Evolutionary conservation across 2,329 filamentous ascomycete species (phyloP), one percentile per base, ranked within the genome.

Genomic region (Pezicula neosporulosa): DNA sequence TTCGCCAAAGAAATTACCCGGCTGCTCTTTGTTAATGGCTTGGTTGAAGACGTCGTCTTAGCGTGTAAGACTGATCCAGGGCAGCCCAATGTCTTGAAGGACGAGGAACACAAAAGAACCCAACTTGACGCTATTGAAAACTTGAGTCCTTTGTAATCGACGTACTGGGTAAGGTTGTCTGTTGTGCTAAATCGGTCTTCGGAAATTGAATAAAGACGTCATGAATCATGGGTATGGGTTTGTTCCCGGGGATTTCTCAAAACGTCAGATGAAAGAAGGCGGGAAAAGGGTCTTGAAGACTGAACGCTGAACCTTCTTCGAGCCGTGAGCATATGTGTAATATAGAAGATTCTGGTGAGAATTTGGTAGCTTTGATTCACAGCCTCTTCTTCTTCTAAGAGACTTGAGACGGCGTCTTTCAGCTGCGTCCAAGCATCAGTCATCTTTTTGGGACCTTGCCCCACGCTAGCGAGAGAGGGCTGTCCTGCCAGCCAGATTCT

Each of bases 161-260:
- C 30, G 30, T 33, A 33, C 12, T 33, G 7, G 9, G 30, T 33
- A 33, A 33, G 30, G 12, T 13, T 33, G 3, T 33, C 10, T 33
- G 12, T 13, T 33, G 12, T 33, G 30, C 30, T 33, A 44, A 30
- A 18, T 42, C 19, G 18, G 16, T 19, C 18, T 30, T 35, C 42
- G 16, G 9, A 7, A 13, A 24, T 37, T 35, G 52, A 37, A 53
- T 51, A 53, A 49, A 51, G 44, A 43, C 42, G 44, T 49, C 47
- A 46, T 41, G 48, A 48, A 44, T 51, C 51, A 54, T 18, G 49
- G n/a, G n/a, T n/a, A n/a, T n/a, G n/a, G n/a, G 28, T 21, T 12
- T 6, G 15, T 43, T 24, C 6, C 24, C 24, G 24, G 24, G 24
- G 24, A 24, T 6, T 24, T 24, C 24, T 24, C 24, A 24, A 42